Percentiles rank a stretch among this genome's conserved stretches.
Evolutionary conservation across 768 basidiomycete genomes (phyloP).

Genomic region (Rickenella mellea): DNA sequence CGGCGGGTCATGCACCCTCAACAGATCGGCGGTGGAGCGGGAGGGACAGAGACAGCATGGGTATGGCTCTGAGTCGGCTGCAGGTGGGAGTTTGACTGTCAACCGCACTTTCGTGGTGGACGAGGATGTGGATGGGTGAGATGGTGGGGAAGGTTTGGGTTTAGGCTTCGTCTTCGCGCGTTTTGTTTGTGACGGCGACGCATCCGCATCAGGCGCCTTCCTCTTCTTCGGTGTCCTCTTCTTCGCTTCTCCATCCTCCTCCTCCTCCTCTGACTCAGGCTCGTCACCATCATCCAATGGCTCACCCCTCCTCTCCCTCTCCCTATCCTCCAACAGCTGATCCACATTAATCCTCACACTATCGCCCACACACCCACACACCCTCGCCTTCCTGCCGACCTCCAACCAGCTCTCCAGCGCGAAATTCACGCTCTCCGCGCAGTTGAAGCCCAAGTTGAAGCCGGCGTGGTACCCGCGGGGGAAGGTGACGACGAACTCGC

Average conservation of each 20-base stretch:
- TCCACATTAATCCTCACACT: constrained; percentile 94
- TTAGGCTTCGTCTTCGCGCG: constrained; percentile 34
- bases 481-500: constrained; percentile 95
- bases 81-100: constrained; percentile 58
- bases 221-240: constrained; percentile 23
- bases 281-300: constrained; percentile 16
- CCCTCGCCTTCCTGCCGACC: constrained; percentile 71
- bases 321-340: constrained; percentile 63
- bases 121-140: constrained; percentile 9
- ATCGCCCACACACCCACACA: constrained; percentile 62
- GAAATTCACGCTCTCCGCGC: constrained; percentile 96
- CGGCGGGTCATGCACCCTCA: constrained; percentile 64
- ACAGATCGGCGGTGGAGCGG: constrained; percentile 38
- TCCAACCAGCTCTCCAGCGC: constrained; percentile 93
- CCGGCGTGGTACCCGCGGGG: constrained; percentile 95
- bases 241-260: constrained; percentile 7
- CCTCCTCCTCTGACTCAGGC: constrained; percentile 8
- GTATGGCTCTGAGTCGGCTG: constrained; percentile 43
- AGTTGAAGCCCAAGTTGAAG: constrained; percentile 94
- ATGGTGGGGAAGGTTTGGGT: constrained; percentile 14
- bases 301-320: constrained; percentile 30
- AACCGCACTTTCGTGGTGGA: constrained; percentile 23
- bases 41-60: constrained; percentile 68
- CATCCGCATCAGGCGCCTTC: constrained; percentile 27
- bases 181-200: constrained; percentile 34